Evolutionary conservation across 2,329 filamentous ascomycete species (phyloP).

Genomic region (Lachnellula hyalina): DNA sequence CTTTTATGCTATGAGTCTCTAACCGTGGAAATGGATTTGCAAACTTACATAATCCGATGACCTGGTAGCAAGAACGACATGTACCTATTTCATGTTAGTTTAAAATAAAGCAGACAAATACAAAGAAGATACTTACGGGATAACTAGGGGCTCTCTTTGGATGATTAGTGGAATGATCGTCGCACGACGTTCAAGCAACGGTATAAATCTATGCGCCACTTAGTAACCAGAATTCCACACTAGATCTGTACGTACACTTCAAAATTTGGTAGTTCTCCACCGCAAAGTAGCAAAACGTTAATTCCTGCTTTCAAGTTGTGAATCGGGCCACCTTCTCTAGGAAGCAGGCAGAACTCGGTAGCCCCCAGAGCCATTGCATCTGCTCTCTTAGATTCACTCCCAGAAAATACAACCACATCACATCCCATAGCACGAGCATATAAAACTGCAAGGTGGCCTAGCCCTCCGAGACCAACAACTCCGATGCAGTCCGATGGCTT

Average conservation of each 20-base stretch:
- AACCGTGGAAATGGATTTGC: too few relatives aligned
- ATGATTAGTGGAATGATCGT: conserved; percentile 12
- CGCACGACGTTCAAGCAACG: conserved; percentile 8
- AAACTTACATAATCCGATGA: conserved; percentile 4
- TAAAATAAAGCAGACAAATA: not conserved
- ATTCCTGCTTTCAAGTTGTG: not conserved
- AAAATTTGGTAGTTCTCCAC: conserved; percentile 7
- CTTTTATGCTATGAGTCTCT: not conserved
- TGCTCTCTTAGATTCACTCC: conserved; percentile 54
- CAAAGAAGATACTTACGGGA: conserved; percentile 3
- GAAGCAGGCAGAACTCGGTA: conserved; percentile 50
- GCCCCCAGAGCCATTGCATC: conserved; percentile 56
- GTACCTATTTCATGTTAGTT: not conserved
- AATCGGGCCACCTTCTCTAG: not conserved
- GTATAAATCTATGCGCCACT: conserved; percentile 6
- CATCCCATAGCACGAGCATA: conserved; percentile 71
- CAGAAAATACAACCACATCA: conserved; percentile 61
- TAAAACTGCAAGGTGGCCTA: conserved; percentile 71
- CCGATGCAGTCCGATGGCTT: conserved; percentile 36
- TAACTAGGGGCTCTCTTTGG: conserved; percentile 8
- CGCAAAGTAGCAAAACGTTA: conserved; percentile 11
- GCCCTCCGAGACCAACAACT: conserved; percentile 63
- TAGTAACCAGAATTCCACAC: not conserved
- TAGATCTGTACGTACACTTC: conserved; percentile 6
- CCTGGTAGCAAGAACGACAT: conserved; percentile 14